These are phyloP conservation scores for Andrographis paniculata DNA, from an alignment of 305 asterid species.

Conservation along the genomic window DNA sequence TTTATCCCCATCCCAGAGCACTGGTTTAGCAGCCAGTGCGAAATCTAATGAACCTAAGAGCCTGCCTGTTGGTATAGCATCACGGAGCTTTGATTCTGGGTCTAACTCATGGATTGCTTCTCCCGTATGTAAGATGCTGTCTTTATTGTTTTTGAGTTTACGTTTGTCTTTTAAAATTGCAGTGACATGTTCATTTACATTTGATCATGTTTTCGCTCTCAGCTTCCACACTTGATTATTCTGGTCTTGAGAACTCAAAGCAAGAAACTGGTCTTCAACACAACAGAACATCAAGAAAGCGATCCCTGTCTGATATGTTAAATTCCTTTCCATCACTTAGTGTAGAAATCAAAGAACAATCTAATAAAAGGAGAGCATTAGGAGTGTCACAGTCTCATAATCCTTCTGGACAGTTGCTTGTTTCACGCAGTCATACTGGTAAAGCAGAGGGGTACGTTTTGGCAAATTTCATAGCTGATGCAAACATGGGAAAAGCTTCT, in stretches of 20 bases:
- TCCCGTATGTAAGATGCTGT: constrained; percentile 54
- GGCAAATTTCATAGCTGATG: constrained; percentile 74
- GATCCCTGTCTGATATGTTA: constrained; percentile 60
- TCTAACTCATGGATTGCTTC: constrained; percentile 49
- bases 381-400: constrained; percentile 31
- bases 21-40: constrained; percentile 28
- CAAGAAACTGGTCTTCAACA: constrained; percentile 34
- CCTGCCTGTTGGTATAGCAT: constrained; percentile 33
- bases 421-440: constrained; percentile 37
- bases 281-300: constrained; percentile 54
- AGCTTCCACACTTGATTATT: constrained; percentile 50
- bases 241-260: constrained; percentile 32
- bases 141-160: constrained; percentile 19
- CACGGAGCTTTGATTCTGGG: constrained; percentile 42
- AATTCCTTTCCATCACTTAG: constrained; percentile 69
- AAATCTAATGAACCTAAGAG: constrained; percentile 35
- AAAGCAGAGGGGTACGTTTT: constrained; percentile 50
- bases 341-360: constrained; percentile 33
- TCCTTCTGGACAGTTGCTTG: constrained; percentile 32
- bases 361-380: constrained; percentile 63
- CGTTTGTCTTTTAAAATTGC: constrained; percentile 15
- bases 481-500: constrained; percentile 82
- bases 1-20: constrained; percentile 35
- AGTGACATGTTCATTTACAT: constrained; percentile 8
- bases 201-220: constrained; percentile 23